phyloP scores from a whole-genome alignment of 306 rosid species.

The Begonia masoniana region DNA sequence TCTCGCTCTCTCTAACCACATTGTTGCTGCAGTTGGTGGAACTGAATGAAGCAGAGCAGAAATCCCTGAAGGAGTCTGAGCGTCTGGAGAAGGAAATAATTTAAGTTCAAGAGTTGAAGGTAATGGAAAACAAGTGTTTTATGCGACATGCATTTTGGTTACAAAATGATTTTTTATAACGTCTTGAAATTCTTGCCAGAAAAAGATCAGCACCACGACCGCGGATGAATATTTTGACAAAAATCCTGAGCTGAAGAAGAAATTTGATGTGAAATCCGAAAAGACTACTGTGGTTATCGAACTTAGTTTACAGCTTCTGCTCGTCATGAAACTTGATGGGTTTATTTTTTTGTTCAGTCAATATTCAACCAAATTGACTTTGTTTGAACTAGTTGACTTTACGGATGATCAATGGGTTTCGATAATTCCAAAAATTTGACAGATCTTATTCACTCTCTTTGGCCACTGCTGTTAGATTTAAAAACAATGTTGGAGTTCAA shows the following conservation, averaged over 20 bases:
- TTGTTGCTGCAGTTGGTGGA: conserved; percentile 53
- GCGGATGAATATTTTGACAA: conserved; percentile 85
- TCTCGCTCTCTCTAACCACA: neutral
- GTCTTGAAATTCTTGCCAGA: conserved; percentile 7
- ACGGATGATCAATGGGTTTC: neutral
- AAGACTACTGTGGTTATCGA: conserved; percentile 89
- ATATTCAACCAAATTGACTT: conserved; percentile 11
- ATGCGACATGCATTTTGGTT: neutral
- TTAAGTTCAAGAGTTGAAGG: conserved; percentile 84
- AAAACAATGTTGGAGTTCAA: no score
- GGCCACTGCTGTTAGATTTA: no score
- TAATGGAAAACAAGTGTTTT: conserved; percentile 13
- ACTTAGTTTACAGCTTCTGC: conserved; percentile 1
- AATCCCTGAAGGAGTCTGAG: conserved; percentile 82
- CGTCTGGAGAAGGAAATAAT: conserved; percentile 79
- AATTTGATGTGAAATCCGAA: conserved; percentile 88
- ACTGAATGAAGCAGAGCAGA: conserved; percentile 79
- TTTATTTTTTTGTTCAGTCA: no score
- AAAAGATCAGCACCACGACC: conserved; percentile 82
- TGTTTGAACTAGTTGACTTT: no score
- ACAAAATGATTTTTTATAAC: no score
- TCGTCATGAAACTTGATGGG: no score
- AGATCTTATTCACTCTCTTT: no score
- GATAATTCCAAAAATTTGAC: conserved; percentile 2
- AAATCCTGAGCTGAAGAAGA: conserved; percentile 87